phyloP scores from a whole-genome alignment of 2,329 filamentous ascomycete genomes.

The Monilinia aucupariae region DNA sequence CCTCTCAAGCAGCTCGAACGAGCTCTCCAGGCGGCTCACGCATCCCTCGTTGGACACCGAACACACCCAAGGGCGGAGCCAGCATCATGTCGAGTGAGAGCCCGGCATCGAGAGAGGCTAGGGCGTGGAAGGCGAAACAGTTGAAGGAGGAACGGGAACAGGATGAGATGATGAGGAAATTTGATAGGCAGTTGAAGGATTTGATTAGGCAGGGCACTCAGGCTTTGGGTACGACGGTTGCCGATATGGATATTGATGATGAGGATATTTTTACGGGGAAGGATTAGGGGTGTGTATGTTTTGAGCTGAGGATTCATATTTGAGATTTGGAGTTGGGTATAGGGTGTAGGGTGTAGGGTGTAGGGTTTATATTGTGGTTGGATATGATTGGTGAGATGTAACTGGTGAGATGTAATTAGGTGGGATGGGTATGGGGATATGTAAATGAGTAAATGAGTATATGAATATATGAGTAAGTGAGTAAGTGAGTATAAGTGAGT shows the following conservation, averaged over 20 bases:
- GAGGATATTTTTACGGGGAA: not conserved
- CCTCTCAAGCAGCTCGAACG: constrained; percentile 39
- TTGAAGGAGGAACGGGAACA: constrained; percentile 69
- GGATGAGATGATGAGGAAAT: constrained; percentile 70
- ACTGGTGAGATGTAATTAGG: too few species aligned
- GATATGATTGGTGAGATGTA: too few species aligned
- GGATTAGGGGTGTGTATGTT: not conserved
- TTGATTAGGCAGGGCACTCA: constrained; percentile 89
- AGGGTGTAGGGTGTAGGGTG: too few species aligned
- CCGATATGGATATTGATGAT: constrained; percentile 30
- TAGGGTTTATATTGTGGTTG: not conserved
- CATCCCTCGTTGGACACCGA: constrained; percentile 39
- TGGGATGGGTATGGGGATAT: too few species aligned
- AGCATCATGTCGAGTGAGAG: constrained; percentile 22
- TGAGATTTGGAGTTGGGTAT: too few species aligned
- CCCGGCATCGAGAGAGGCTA: constrained; percentile 56
- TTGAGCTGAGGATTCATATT: not conserved
- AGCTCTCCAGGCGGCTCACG: constrained; percentile 50
- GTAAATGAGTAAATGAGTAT: too few species aligned
- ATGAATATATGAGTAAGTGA: too few species aligned
- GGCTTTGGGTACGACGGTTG: constrained; percentile 65
- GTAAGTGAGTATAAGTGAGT: too few species aligned
- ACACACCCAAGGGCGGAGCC: constrained; percentile 11
- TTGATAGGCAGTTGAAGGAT: constrained; percentile 73
- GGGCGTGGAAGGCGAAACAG: constrained; percentile 65